Evolutionary conservation across 768 basidiomycete genomes (phyloP).

Genomic region (Mycena epipterygia): DNA sequence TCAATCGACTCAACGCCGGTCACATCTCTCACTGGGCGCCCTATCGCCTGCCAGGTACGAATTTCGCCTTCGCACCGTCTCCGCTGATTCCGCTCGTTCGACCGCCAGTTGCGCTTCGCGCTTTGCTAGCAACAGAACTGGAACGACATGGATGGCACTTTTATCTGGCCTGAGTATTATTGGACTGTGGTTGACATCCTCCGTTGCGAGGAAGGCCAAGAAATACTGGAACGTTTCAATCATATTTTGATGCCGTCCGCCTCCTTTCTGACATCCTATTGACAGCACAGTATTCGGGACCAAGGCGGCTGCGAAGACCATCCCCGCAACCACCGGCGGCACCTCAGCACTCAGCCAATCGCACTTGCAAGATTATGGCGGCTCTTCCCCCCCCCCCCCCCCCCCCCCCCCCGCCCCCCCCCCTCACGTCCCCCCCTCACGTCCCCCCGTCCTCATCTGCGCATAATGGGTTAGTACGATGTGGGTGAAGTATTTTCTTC

Average conservation of each 20-base stretch:
- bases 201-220: conserved; percentile 10
- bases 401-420: too few relatives aligned
- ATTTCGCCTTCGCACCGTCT: background rate
- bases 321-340: background rate
- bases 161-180: background rate
- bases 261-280: background rate
- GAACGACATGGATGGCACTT: background rate
- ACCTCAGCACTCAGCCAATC: background rate
- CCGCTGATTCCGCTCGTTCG: background rate
- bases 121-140: background rate
- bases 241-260: background rate
- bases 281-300: background rate
- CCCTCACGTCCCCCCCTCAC: too few relatives aligned
- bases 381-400: too few relatives aligned
- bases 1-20: background rate
- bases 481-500: too few relatives aligned
- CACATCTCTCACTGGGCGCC: background rate
- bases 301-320: background rate
- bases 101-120: background rate
- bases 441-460: too few relatives aligned
- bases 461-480: too few relatives aligned
- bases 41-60: conserved; percentile 2
- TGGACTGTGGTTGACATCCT: conserved; percentile 9
- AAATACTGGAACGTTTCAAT: conserved; percentile 10
- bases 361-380: background rate